Conservation (phyloP, 1,284 basidiomycete species). For the Paramarasmius palmivorus region DNA sequence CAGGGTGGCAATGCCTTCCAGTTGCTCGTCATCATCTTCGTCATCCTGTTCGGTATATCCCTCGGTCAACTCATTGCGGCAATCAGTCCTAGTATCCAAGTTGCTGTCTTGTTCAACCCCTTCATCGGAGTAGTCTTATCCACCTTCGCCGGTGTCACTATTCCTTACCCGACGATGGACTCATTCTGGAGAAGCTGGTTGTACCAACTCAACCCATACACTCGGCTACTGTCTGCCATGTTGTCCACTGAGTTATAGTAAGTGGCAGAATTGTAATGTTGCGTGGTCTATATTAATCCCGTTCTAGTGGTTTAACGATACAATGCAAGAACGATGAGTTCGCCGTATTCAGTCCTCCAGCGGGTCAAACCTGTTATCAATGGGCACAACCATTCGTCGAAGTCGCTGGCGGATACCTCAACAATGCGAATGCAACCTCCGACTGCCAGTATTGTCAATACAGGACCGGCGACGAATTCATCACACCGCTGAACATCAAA, state of each 20-base stretch:
- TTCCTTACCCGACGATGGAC: slow-evolving; percentile 69
- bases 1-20: slow-evolving; percentile 74
- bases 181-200: slow-evolving; percentile 80
- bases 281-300: slow-evolving; percentile 13
- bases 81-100: slow-evolving; percentile 72
- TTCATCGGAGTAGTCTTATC: slow-evolving; percentile 70
- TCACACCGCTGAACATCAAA: slow-evolving; percentile 65
- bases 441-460: slow-evolving; percentile 79
- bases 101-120: slow-evolving; percentile 82
- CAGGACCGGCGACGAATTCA: slow-evolving; percentile 71
- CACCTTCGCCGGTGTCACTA: slow-evolving; percentile 81
- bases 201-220: slow-evolving; percentile 72
- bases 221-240: slow-evolving; percentile 73
- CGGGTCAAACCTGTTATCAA: slow-evolving; percentile 69
- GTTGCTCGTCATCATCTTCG: slow-evolving; percentile 69
- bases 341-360: slow-evolving; percentile 67
- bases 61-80: slow-evolving; percentile 78
- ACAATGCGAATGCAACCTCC: slow-evolving; percentile 63
- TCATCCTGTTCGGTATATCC: slow-evolving; percentile 76
- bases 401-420: slow-evolving; percentile 78
- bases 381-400: slow-evolving; percentile 74
- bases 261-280: slow-evolving; percentile 19
- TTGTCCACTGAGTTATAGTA: slow-evolving; percentile 80
- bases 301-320: slow-evolving; percentile 61
- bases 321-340: slow-evolving; percentile 71